Evolutionary conservation across 768 basidiomycete genomes (phyloP).

Genomic region (Tephrocybe sp.): DNA sequence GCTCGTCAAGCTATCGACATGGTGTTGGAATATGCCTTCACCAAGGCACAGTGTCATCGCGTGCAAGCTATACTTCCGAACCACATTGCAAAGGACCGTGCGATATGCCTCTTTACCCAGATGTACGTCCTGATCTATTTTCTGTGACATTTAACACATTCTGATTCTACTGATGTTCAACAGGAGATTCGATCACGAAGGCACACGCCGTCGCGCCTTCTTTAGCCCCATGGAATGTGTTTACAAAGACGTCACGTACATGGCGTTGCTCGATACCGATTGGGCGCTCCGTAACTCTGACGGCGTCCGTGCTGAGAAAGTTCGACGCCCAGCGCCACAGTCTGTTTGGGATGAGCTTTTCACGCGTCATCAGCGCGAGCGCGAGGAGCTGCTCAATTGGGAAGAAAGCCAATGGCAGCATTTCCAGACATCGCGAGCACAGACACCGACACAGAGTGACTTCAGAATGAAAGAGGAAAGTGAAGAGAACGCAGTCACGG

Average conservation of each 20-base stretch:
- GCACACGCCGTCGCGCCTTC: constrained; percentile 56
- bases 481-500: not conserved
- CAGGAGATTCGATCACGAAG: constrained; percentile 65
- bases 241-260: constrained; percentile 62
- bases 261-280: constrained; percentile 63
- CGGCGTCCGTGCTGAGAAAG: constrained; percentile 2
- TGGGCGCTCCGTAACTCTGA: constrained; percentile 40
- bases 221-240: constrained; percentile 39
- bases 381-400: constrained; percentile 54
- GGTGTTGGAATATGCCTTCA: constrained; percentile 49
- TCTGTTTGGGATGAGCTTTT: constrained; percentile 67
- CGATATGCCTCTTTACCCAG: constrained; percentile 48
- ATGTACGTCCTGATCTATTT: constrained; percentile 23
- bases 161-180: not conserved
- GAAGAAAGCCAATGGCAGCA: constrained; percentile 31
- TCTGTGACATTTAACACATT: not conserved
- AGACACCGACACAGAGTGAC: constrained; percentile 9
- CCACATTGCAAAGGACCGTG: constrained; percentile 39
- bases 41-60: constrained; percentile 43
- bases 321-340: constrained; percentile 29
- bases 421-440: not conserved
- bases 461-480: not conserved
- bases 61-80: constrained; percentile 54
- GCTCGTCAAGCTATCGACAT: constrained; percentile 46
- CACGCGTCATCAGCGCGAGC: constrained; percentile 54